These are phyloP conservation scores for Penicillium turbatum DNA, from an alignment of 495 filamentous ascomycete genomes.

Conservation along the genomic window DNA sequence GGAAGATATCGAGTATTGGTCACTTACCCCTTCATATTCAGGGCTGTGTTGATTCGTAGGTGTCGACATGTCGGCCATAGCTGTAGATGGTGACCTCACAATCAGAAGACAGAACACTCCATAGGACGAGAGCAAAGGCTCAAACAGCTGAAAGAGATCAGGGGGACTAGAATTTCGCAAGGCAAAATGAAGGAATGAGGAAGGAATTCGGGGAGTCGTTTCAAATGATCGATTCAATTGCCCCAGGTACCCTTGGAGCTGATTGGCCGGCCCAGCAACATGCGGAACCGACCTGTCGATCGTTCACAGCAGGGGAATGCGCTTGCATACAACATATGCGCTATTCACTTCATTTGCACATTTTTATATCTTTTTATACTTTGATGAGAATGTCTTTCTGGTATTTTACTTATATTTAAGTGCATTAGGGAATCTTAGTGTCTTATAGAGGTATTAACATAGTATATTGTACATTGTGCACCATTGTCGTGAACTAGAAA, in stretches of 20 bases:
- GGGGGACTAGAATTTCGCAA: slow-evolving; percentile 4
- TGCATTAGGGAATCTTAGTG: neutral
- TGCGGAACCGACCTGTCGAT: slow-evolving; percentile 22
- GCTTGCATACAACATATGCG: neutral
- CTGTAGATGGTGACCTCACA: slow-evolving; percentile 10
- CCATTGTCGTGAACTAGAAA: neutral
- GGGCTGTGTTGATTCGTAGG: slow-evolving; percentile 40
- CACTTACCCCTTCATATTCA: slow-evolving; percentile 50
- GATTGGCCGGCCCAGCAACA: slow-evolving; percentile 18
- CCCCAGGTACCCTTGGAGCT: slow-evolving; percentile 18
- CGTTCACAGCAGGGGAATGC: slow-evolving; percentile 19
- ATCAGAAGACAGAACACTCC: slow-evolving; percentile 21
- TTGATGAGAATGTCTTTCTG: neutral
- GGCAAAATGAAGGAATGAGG: slow-evolving; percentile 17
- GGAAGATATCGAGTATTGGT: neutral
- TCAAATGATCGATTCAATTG: slow-evolving; percentile 17
- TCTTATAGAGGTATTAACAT: neutral
- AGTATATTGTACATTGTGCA: neutral
- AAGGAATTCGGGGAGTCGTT: slow-evolving; percentile 23
- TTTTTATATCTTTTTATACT: neutral
- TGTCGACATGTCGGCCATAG: slow-evolving; percentile 29
- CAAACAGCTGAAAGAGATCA: slow-evolving; percentile 10
- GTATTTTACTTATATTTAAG: neutral
- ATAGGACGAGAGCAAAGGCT: slow-evolving; percentile 18
- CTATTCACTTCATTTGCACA: neutral